Conservation (phyloP, 2,329 filamentous ascomycete species). For the Graphium sp. region DNA sequence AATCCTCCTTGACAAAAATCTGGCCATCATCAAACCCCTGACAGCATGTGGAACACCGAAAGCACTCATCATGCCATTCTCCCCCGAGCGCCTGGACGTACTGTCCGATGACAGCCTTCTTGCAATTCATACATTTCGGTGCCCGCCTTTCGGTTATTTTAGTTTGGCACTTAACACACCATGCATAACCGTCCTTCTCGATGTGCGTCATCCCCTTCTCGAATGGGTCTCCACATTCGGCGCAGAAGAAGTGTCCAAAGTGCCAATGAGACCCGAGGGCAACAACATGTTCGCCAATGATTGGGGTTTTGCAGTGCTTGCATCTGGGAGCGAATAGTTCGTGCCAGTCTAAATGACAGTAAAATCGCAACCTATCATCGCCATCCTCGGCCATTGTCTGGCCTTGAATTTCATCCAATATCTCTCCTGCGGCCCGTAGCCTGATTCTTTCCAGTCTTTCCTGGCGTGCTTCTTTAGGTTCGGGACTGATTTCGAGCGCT, state of each 20-base stretch:
- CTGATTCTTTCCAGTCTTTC: constrained; percentile 61
- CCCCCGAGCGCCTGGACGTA: constrained; percentile 78
- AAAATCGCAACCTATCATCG: constrained; percentile 66
- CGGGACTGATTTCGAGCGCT: constrained; percentile 89
- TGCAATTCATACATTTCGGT: constrained; percentile 77
- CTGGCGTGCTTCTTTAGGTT: constrained; percentile 56
- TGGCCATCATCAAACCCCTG: constrained; percentile 47
- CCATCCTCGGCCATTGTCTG: constrained; percentile 54
- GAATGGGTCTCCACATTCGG: constrained; percentile 95
- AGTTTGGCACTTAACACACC: constrained; percentile 88
- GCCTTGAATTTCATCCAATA: constrained; percentile 44
- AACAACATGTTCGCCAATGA: constrained; percentile 85
- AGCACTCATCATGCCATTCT: constrained; percentile 91
- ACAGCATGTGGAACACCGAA: constrained; percentile 54
- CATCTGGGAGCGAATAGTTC: constrained; percentile 85
- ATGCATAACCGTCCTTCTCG: constrained; percentile 94
- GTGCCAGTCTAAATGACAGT: constrained; percentile 97
- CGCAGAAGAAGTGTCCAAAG: constrained; percentile 96
- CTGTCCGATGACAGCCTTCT: constrained; percentile 69
- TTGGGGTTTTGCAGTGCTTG: constrained; percentile 91
- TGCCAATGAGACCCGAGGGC: constrained; percentile 95
- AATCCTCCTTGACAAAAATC: constrained; percentile 42
- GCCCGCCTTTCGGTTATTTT: constrained; percentile 77
- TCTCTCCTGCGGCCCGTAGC: constrained; percentile 38
- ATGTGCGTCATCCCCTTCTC: constrained; percentile 54